Conservation (phyloP, 345 rosid species). For the Trapa incisa region DNA sequence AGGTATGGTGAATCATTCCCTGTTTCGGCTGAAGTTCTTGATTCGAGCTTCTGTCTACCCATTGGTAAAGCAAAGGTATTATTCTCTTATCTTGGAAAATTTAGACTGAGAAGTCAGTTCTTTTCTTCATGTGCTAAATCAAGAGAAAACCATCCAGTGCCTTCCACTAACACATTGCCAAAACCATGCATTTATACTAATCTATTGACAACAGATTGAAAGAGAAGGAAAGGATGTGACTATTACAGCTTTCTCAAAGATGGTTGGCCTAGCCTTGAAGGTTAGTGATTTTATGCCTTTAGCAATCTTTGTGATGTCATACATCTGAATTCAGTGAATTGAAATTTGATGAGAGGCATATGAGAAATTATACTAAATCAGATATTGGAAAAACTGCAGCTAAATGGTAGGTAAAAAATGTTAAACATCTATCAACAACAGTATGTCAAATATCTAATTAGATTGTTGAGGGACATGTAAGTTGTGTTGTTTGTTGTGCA, state of each 20-base stretch:
- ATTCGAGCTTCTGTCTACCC: constrained; percentile 90
- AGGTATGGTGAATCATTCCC: constrained; percentile 96
- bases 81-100: background rate
- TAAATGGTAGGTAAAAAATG: too few relatives aligned
- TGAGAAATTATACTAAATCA: background rate
- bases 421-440: too few relatives aligned
- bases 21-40: constrained; percentile 79
- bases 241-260: constrained; percentile 68
- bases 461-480: background rate
- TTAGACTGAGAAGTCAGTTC: background rate
- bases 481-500: background rate
- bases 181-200: background rate
- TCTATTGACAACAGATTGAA: constrained; percentile 48
- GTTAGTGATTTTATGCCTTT: constrained; percentile 23
- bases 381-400: background rate
- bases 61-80: constrained; percentile 92
- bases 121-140: background rate
- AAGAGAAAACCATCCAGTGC: background rate
- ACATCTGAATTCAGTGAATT: background rate
- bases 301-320: background rate
- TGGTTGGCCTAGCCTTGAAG: constrained; percentile 78
- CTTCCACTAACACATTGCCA: background rate
- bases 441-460: background rate
- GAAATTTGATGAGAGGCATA: background rate
- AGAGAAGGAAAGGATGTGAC: constrained; percentile 95